Base-by-base conservation (phyloP, 148 eudicot species). In the Polygonum aviculare region DNA sequence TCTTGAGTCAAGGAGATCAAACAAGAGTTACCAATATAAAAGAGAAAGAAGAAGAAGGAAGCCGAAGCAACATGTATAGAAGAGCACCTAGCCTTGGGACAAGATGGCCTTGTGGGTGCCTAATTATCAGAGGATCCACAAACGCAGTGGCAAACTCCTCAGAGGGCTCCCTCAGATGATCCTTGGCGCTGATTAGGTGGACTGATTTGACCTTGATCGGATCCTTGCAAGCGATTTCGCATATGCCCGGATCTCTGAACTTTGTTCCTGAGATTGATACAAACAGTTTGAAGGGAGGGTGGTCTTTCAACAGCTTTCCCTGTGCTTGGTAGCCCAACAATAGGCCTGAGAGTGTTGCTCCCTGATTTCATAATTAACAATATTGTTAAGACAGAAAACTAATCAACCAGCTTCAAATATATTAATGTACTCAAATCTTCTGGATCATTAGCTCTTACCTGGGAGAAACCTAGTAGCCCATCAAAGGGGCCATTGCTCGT, bases 381-480 rank as follows among this genome's bases (percentile, higher is more conserved):
- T 55, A 5, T 5, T 21, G 5, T 4, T 7, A 57, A 57, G 11
- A 22, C 21, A 57, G 21, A 57, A n/a, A 57, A 57, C 21, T 8
- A 19, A 44, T 44, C 9, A 44, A 44, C 6, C 47, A 44, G 7
- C 47, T 44, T 44, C 10, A 21, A 57, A 4, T 57, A 7, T 5
- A 19, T 19, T 8, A 19, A 19, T 5, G 4, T 6, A n/a, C 2
- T 54, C 5, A n/a, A 16, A 31, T 65, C 36, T 36, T 33, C 12
- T 10, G 12, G 71, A 12, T 35, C 71, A 65, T 33, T 65, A 7
- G 16, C 12, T 65, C 14, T 40, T 78, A 78, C 94, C 90, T 93
- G 97, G n/a, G 97, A 93, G 81, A 93, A 93, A 76, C 97, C 97
- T 2, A 93, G 91, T 41, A 89, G 79, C 38, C 97, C 96, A 74